Percentiles rank a stretch among this genome's conserved stretches.
Conservation (phyloP, 108 stramenopile species). For the Epithemia pelagica region DNA sequence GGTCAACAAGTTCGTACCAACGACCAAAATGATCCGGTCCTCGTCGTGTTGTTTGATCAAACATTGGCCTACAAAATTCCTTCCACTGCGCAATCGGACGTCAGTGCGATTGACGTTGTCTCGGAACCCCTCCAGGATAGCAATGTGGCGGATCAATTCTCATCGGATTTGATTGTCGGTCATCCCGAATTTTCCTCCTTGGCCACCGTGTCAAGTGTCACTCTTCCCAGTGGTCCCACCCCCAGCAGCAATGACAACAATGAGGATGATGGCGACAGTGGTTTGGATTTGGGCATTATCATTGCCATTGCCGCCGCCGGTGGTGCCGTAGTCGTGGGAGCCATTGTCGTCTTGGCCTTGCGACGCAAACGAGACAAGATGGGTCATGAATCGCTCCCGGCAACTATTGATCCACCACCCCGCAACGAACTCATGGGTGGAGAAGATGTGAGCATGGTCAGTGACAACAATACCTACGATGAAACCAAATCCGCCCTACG, state of each 20-base stretch:
- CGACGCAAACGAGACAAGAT: background rate
- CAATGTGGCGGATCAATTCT: constrained; percentile 4
- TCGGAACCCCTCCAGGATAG: background rate
- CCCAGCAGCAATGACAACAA: background rate
- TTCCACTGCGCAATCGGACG: background rate
- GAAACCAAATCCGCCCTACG: constrained; percentile 18
- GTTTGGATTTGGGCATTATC: constrained; percentile 26
- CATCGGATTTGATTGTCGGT: constrained; percentile 3
- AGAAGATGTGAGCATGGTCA: constrained; percentile 11
- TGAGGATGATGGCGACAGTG: constrained; percentile 10
- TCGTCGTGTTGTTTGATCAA: background rate
- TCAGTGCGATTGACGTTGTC: background rate
- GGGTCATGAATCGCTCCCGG: constrained; percentile 5
- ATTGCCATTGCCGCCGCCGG: constrained; percentile 58
- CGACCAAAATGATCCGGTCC: background rate
- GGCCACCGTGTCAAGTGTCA: background rate
- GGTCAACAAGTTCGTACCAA: background rate
- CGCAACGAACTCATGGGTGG: constrained; percentile 17
- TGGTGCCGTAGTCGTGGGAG: constrained; percentile 25
- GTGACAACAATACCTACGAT: background rate
- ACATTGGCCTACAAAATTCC: background rate
- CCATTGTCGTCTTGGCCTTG: constrained; percentile 10
- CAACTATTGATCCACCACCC: background rate
- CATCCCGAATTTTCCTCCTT: constrained; percentile 1
- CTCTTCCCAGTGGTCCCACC: background rate